phyloP scores from a whole-genome alignment of 768 basidiomycete species.

The Leccinum rimulosum region DNA sequence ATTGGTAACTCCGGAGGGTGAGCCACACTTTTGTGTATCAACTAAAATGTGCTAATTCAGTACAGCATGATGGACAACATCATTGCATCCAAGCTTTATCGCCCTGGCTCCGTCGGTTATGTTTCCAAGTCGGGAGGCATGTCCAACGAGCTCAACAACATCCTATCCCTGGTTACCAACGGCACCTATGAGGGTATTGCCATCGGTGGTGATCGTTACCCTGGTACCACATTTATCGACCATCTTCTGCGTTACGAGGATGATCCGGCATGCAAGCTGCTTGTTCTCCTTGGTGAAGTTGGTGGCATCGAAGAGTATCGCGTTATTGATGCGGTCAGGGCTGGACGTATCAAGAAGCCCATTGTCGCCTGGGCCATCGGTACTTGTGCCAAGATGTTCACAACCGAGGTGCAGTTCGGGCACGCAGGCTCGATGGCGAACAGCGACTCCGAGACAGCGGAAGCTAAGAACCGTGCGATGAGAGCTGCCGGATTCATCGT shows the following conservation, averaged over 20 bases:
- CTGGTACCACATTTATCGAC: conserved; percentile 98
- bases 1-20: conserved; percentile 98
- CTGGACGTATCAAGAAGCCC: conserved; percentile 92
- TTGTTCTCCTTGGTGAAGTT: conserved; percentile 97
- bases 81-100: conserved; percentile 97
- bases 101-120: conserved; percentile 95
- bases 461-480: conserved; percentile 97
- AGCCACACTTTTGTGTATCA: conserved; percentile 23
- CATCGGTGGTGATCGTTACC: conserved; percentile 99
- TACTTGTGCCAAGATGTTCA: conserved; percentile 99
- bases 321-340: conserved; percentile 96
- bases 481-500: conserved; percentile 93
- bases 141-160: conserved; percentile 99
- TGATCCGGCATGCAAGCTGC: conserved; percentile 98
- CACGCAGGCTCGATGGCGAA: conserved; percentile 99
- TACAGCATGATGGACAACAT: conserved; percentile 99
- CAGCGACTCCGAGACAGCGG: conserved; percentile 95
- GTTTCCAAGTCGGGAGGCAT: conserved; percentile 99
- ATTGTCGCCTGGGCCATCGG: conserved; percentile 99
- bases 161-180: conserved; percentile 92
- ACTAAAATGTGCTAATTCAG: conserved; percentile 4
- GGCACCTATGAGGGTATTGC: conserved; percentile 99
- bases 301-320: conserved; percentile 99
- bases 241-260: conserved; percentile 96
- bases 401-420: conserved; percentile 98